Evolutionary conservation across 2,329 filamentous ascomycete genomes (phyloP), one percentile per base, ranked within the genome.

Genomic region (Alternaria gaisen): DNA sequence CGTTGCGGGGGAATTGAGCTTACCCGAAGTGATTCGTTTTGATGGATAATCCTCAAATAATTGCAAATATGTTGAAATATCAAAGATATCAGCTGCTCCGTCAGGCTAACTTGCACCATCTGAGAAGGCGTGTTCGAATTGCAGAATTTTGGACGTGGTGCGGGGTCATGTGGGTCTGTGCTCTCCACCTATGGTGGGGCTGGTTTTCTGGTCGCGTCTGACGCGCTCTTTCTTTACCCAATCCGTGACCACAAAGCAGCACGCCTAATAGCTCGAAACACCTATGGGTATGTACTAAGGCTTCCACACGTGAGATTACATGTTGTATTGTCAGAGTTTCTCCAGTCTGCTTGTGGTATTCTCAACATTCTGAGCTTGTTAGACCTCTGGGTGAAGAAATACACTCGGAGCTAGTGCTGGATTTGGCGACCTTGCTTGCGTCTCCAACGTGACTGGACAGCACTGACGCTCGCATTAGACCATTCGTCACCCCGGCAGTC

Each of bases 401-500:
- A 26, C 26, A 40, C 14, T 48, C 30, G 5, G 34, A 54, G 41
- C 46, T 41, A 12, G 28, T 56, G 14, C 47, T 60, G 41, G 3
- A 60, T 48, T 20, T 53, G 57, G 24, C 53, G 38, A 50, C 16
- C 26, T 50, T 41, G 41, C 38, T 28, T 57, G 43, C 50, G 52
- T 54, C 40, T 42, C 24, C 20, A 14, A 26, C 16, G 32, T 36
- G 20, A 46, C 14, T 34, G 36, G 41, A 43, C 20, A 42, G 18
- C 22, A 48, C 58, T 63, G 58, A 64, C 20, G 20, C 32, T n/a
- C 7, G 14, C 38, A 26, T 42, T 43, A 63, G 69, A 64, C 16
- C 44, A 43, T n/a, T 53, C 60, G 38, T 64, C 67, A 50, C 62
- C 65, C 16, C 69, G 71, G 20, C 68, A 65, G 50, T 71, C 71